phyloP scores from a whole-genome alignment of 176 grass and related monocot genomes.

The Puya raimondii region DNA sequence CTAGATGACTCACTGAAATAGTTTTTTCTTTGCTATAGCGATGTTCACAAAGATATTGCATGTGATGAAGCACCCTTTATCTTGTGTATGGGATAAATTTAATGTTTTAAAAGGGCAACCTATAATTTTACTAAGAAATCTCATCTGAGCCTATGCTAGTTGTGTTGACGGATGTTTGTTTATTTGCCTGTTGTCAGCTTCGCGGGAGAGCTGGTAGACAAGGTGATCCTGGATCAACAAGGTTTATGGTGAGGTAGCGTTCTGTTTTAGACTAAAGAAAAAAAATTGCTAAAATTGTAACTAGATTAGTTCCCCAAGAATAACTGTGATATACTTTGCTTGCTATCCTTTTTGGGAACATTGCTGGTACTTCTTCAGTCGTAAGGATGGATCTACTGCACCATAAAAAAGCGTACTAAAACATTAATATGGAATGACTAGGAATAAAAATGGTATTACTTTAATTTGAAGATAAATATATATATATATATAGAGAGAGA shows the following conservation, averaged over 20 bases:
- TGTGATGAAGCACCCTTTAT: too few species aligned
- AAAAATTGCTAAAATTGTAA: not conserved
- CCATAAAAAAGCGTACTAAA: too few species aligned
- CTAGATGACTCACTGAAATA: too few species aligned
- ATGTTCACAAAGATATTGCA: too few species aligned
- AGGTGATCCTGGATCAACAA: slow-evolving; percentile 97
- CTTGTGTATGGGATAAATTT: too few species aligned
- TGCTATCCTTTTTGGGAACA: not conserved
- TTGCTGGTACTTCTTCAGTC: not conserved
- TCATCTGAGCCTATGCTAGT: not conserved
- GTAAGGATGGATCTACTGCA: too few species aligned
- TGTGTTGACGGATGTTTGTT: not conserved
- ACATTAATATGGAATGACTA: too few species aligned
- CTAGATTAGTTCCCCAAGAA: not conserved
- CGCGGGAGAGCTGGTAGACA: slow-evolving; percentile 93
- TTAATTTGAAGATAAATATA: too few species aligned
- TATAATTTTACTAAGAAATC: not conserved
- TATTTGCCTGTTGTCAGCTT: slow-evolving; percentile 34
- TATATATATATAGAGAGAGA: too few species aligned
- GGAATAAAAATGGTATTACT: too few species aligned
- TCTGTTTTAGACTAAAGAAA: slow-evolving; percentile 6
- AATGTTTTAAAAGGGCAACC: too few species aligned
- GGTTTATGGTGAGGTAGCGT: slow-evolving; percentile 92
- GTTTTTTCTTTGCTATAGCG: too few species aligned
- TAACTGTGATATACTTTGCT: not conserved